Base-by-base conservation (phyloP, 108 stramenopile species). In the Tribonema minus region DNA sequence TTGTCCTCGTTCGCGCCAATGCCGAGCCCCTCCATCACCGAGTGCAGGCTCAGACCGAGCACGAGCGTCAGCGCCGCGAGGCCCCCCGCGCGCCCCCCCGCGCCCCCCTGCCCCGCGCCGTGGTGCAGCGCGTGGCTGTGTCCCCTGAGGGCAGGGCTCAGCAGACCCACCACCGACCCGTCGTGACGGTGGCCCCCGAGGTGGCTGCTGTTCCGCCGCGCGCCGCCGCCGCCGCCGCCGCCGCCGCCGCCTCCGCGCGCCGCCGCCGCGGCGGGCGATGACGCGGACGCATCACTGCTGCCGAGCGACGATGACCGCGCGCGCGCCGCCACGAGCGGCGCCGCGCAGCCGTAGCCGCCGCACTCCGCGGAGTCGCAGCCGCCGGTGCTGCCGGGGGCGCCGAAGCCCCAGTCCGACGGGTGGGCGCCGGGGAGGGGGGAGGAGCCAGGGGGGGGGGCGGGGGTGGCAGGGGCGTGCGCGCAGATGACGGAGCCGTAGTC, bases 21-120 rank as follows among this genome's bases (percentile, higher is more conserved):
- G 33, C 61, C 73, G 32, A 75, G 46, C 64, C 73, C 73, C 46
- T 75, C 73, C 73, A 75, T 37, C 3, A 75, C 46, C 20, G 73
- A 62, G 46, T 75, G 73, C 37, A 75, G 64, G 25, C 64, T 65
- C 34, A 75, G 33, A 25, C 64, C 73, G 32, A 63, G 5, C 30
- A 75, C 28, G 23, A 75, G 37, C 5, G 62, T 38, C 1, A 75
- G n/a, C 28, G 64, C 39, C 20, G 61, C 63, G 39, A 31, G 61
- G 32, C 41, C 73, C 34, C 64, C 73, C 39, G 60, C 64, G 30
- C 63, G 41, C 38, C 34, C 33, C 34, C 41, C 63, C 3, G 64
- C 73, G 20, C 64, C 64, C 64, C 63, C 73, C 34, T 75, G 73
- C 64, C 38, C n/a, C n/a, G n/a, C n/a, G n/a, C n/a, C n/a, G n/a